Evolutionary conservation across 2,329 filamentous ascomycete species (phyloP).

Genomic region (Colletotrichum cereale): DNA sequence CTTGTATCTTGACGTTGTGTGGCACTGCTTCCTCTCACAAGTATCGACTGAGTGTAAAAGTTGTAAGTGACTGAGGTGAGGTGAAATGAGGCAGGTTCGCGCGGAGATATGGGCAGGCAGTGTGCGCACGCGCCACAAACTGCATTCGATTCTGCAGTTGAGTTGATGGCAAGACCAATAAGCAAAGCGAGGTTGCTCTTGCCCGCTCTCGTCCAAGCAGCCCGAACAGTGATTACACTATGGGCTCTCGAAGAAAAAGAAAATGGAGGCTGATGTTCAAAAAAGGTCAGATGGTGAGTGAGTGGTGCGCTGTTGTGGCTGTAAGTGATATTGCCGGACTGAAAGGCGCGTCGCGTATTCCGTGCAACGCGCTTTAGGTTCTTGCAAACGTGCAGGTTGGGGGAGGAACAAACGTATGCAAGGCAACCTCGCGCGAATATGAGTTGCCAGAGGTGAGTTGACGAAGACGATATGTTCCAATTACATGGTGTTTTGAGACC

Average conservation of each 20-base stretch:
- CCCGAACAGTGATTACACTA: background rate
- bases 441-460: background rate
- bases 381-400: background rate
- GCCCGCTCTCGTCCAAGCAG: background rate
- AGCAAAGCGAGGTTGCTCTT: background rate
- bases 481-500: background rate
- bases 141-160: background rate
- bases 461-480: background rate
- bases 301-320: background rate
- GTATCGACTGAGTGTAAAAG: too few species aligned
- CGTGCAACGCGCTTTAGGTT: background rate
- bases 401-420: background rate
- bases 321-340: background rate
- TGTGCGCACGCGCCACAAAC: background rate
- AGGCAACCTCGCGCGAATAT: accelerated
- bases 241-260: background rate
- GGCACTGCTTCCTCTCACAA: background rate
- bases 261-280: background rate
- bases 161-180: background rate
- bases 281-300: background rate
- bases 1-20: background rate
- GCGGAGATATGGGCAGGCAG: background rate
- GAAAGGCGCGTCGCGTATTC: background rate
- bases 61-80: background rate
- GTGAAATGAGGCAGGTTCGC: background rate